Evolutionary conservation across 768 basidiomycete genomes (phyloP).

Genomic region (Mycena floridula): DNA sequence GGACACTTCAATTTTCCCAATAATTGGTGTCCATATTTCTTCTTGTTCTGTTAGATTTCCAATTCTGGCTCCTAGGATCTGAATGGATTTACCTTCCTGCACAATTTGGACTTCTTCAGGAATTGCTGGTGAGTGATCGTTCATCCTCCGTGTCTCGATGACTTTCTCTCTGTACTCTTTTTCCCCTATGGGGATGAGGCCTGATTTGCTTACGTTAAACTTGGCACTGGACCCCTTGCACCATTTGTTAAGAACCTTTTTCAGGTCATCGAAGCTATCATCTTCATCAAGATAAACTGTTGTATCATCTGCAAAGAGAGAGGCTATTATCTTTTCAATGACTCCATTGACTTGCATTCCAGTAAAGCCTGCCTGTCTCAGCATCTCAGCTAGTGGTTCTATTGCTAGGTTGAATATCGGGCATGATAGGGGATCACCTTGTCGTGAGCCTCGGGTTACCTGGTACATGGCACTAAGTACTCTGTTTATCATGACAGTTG

Average conservation of each 20-base stretch:
- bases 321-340: background rate
- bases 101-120: background rate
- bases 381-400: no score
- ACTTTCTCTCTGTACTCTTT: background rate
- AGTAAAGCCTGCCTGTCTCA: conserved; percentile 6
- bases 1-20: background rate
- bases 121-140: background rate
- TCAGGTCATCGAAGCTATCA: background rate
- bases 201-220: conserved; percentile 13
- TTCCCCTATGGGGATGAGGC: conserved; percentile 14
- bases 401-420: no score
- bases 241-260: background rate
- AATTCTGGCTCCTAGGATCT: conserved; percentile 2
- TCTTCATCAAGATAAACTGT: conserved; percentile 8
- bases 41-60: conserved; percentile 1
- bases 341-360: conserved; percentile 8
- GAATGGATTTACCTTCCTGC: background rate
- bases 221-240: background rate
- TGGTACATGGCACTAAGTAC: conserved; percentile 7
- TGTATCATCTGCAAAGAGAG: conserved; percentile 16
- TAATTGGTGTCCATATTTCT: background rate
- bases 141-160: background rate
- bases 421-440: conserved; percentile 23
- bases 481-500: conserved; percentile 17
- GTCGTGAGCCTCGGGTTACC: conserved; percentile 16